phyloP scores from a whole-genome alignment of 2,329 filamentous ascomycete genomes.

The Coniochaeta sp. region DNA sequence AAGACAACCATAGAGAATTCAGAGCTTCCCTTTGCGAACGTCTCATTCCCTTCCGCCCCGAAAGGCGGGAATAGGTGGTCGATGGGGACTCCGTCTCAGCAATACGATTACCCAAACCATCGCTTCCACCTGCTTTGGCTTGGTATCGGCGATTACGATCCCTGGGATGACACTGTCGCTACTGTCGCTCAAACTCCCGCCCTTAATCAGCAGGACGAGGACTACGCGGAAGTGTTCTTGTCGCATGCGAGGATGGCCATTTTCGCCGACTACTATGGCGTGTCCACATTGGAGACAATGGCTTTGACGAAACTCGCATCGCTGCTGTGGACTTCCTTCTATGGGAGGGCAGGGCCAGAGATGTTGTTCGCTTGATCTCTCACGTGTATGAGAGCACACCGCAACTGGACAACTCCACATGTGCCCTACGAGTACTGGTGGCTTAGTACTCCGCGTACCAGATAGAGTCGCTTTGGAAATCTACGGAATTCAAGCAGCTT shows the following conservation, averaged over 20 bases:
- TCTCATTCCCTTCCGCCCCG: background rate
- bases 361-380: constrained; percentile 24
- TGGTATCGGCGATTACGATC: too few relatives aligned
- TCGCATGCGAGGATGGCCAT: constrained; percentile 30
- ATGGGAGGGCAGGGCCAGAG: constrained; percentile 14
- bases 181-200: background rate
- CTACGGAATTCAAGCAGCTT: background rate
- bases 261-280: constrained; percentile 30
- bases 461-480: constrained; percentile 9
- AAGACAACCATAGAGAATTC: background rate
- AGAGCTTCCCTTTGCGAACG: background rate
- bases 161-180: background rate
- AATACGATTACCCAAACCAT: too few relatives aligned
- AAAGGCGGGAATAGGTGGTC: too few relatives aligned
- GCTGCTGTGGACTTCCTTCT: constrained; percentile 21
- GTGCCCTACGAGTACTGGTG: constrained; percentile 8
- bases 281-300: constrained; percentile 21
- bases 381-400: constrained; percentile 20
- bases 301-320: constrained; percentile 23
- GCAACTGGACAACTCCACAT: constrained; percentile 15
- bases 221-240: constrained; percentile 23
- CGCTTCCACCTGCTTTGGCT: too few relatives aligned
- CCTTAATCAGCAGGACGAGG: constrained; percentile 2
- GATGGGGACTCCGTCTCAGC: too few relatives aligned
- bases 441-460: constrained; percentile 9